Conservation (phyloP, 2,329 filamentous ascomycete genomes). For the Sphaerulina vaccinii region DNA sequence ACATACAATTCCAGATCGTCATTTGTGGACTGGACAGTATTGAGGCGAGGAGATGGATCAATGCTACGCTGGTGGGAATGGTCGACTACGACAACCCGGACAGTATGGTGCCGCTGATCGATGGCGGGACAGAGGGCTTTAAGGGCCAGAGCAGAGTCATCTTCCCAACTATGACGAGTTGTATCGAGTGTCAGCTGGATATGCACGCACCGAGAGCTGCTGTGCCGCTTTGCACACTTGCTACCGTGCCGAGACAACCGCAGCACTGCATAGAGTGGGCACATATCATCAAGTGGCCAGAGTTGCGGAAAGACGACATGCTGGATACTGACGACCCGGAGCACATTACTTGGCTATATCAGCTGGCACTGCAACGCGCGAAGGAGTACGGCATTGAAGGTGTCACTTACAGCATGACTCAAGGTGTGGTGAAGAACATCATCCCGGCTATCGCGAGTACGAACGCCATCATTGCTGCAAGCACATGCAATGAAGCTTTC, state of each 20-base stretch:
- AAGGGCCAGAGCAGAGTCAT: slow-evolving; percentile 95
- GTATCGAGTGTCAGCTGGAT: slow-evolving; percentile 96
- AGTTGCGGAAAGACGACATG: slow-evolving; percentile 64
- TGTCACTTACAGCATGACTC: slow-evolving; percentile 91
- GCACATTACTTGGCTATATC: slow-evolving; percentile 95
- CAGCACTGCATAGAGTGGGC: slow-evolving; percentile 99
- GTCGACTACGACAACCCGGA: slow-evolving; percentile 81
- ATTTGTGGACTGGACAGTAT: slow-evolving; percentile 96
- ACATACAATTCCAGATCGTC: slow-evolving; percentile 92
- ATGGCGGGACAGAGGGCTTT: slow-evolving; percentile 97
- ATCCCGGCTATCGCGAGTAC: slow-evolving; percentile 98
- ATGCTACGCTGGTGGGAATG: slow-evolving; percentile 86
- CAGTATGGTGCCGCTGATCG: slow-evolving; percentile 87
- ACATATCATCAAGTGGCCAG: slow-evolving; percentile 95
- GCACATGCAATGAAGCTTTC: slow-evolving; percentile 94
- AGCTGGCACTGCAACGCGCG: slow-evolving; percentile 77
- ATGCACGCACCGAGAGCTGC: slow-evolving; percentile 98
- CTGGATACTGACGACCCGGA: slow-evolving; percentile 96
- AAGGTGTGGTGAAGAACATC: slow-evolving; percentile 98
- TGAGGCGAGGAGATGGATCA: slow-evolving; percentile 98
- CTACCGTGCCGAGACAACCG: slow-evolving; percentile 92
- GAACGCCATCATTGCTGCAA: slow-evolving; percentile 92
- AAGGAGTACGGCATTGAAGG: slow-evolving; percentile 86
- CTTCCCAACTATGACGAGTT: slow-evolving; percentile 86
- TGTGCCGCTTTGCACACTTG: slow-evolving; percentile 92